A percentile compares a stretch with the other conserved stretches of the same genome.
These are phyloP conservation scores for Pseudocercospora crystallina DNA, from an alignment of 2,329 filamentous ascomycete species.

Conservation along the genomic window DNA sequence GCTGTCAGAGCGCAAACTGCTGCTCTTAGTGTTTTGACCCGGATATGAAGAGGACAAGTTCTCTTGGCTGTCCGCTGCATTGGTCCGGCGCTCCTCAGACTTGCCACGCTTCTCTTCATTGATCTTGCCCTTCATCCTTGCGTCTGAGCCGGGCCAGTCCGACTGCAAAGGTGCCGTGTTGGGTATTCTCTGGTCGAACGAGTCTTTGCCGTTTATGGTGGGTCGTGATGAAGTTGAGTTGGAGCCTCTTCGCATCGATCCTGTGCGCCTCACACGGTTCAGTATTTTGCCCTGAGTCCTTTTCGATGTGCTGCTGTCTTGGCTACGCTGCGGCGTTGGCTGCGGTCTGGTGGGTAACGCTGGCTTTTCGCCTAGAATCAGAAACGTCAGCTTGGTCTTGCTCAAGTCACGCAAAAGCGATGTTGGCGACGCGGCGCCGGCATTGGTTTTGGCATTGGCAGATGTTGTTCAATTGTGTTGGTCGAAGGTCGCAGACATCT, in stretches of 20 bases:
- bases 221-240: slow-evolving; percentile 27
- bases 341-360: slow-evolving; percentile 22
- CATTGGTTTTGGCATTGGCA: too few relatives aligned
- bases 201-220: slow-evolving; percentile 18
- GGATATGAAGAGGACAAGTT: slow-evolving; percentile 21
- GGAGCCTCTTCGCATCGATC: slow-evolving; percentile 34
- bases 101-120: slow-evolving; percentile 33
- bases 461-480: too few relatives aligned
- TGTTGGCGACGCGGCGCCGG: too few relatives aligned
- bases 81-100: slow-evolving; percentile 32
- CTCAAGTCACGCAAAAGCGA: too few relatives aligned
- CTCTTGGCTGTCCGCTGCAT: slow-evolving; percentile 27
- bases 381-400: too few relatives aligned
- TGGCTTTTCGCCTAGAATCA: slow-evolving; percentile 16
- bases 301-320: slow-evolving; percentile 27
- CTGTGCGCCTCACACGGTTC: slow-evolving; percentile 28
- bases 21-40: too few relatives aligned
- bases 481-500: too few relatives aligned
- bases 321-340: slow-evolving; percentile 28
- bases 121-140: slow-evolving; percentile 22
- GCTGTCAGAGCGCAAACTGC: too few relatives aligned
- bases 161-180: slow-evolving; percentile 31
- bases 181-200: slow-evolving; percentile 24
- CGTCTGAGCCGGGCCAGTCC: slow-evolving; percentile 28
- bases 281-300: slow-evolving; percentile 18